Conservation (phyloP, 202 grass and related monocot species). For the Panicum hallii region DNA sequence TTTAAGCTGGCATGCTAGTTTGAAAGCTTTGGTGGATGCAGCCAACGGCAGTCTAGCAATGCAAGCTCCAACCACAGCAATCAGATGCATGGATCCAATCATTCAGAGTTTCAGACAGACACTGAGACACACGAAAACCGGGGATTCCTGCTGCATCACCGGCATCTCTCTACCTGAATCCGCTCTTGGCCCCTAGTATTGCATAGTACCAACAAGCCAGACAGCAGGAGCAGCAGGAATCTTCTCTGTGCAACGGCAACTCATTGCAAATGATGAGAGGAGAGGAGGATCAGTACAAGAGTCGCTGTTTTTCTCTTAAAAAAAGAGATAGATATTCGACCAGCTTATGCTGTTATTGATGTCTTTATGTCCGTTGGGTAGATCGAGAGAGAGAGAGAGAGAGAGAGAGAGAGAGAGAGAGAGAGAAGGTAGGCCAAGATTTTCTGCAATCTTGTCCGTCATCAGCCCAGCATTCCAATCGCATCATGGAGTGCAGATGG, state of each 20-base stretch:
- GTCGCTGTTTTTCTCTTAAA: neutral
- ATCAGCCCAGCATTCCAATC: neutral
- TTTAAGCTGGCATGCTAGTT: conserved; percentile 30
- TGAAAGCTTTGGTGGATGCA: conserved; percentile 8
- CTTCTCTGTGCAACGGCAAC: conserved; percentile 48
- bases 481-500: conserved; percentile 5
- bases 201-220: conserved; percentile 16
- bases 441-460: conserved; percentile 39
- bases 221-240: conserved; percentile 38
- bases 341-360: conserved; percentile 27
- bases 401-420: neutral
- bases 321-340: neutral
- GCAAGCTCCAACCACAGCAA: conserved; percentile 16
- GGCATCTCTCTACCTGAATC: conserved; percentile 7
- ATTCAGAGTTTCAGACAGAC: neutral
- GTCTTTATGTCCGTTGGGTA: neutral
- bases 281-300: conserved; percentile 29
- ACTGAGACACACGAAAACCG: neutral
- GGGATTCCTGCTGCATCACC: conserved; percentile 30
- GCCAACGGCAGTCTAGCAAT: conserved; percentile 38
- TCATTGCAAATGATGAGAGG: conserved; percentile 30
- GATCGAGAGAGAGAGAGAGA: neutral
- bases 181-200: conserved; percentile 40
- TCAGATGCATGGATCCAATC: conserved; percentile 26
- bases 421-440: conserved; percentile 22